These are phyloP conservation scores for Arbutus unedo DNA, from an alignment of 148 eudicot genomes.

Conservation along the genomic window DNA sequence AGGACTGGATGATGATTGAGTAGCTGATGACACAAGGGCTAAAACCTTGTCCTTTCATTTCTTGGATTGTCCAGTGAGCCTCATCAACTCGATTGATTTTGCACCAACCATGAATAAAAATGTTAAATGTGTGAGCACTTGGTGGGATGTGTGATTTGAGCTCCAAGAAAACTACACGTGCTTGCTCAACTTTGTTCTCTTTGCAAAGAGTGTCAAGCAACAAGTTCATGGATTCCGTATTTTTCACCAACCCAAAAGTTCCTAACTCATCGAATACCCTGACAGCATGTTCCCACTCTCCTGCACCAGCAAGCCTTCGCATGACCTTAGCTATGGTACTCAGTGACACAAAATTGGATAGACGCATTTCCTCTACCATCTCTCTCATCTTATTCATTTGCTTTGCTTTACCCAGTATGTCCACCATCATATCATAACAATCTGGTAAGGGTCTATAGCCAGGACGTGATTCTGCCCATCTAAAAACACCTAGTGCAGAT, in stretches of 20 bases:
- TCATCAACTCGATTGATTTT: slow-evolving; percentile 74
- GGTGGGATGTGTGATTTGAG: slow-evolving; percentile 67
- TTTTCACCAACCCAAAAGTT: slow-evolving; percentile 61
- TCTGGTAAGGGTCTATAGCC: slow-evolving; percentile 46
- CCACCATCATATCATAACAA: slow-evolving; percentile 68
- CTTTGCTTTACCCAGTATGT: slow-evolving; percentile 76
- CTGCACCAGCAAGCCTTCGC: slow-evolving; percentile 79
- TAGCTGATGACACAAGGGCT: slow-evolving; percentile 81
- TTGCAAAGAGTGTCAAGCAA: slow-evolving; percentile 89
- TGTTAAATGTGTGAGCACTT: slow-evolving; percentile 66
- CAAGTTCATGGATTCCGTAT: slow-evolving; percentile 75
- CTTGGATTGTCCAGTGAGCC: slow-evolving; percentile 85
- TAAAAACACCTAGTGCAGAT: slow-evolving; percentile 62
- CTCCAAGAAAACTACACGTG: slow-evolving; percentile 66
- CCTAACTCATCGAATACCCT: slow-evolving; percentile 62
- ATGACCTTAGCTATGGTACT: slow-evolving; percentile 66
- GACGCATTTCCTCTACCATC: slow-evolving; percentile 61
- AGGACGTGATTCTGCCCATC: slow-evolving; percentile 59
- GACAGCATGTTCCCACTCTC: slow-evolving; percentile 63
- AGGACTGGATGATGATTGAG: slow-evolving; percentile 69
- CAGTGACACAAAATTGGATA: slow-evolving; percentile 39
- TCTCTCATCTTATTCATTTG: slow-evolving; percentile 68
- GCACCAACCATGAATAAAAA: slow-evolving; percentile 94
- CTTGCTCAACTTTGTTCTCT: slow-evolving; percentile 72
- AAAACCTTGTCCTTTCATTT: slow-evolving; percentile 87